Conservation (phyloP, 2,329 filamentous ascomycete species). For the Alternaria triticina region DNA sequence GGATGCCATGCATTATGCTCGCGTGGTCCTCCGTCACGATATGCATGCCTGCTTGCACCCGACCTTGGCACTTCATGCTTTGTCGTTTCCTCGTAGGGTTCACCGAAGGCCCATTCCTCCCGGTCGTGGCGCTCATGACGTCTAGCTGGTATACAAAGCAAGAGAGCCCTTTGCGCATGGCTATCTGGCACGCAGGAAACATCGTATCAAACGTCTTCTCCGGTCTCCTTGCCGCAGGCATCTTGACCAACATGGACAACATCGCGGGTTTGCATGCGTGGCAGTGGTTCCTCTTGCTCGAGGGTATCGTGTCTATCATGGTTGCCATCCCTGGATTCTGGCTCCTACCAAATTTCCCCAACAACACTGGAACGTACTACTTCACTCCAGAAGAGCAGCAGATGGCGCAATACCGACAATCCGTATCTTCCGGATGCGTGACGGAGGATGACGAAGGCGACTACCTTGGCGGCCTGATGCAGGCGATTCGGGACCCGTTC, state of each 20-base stretch:
- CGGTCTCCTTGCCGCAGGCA: constrained; percentile 54
- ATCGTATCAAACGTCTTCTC: constrained; percentile 56
- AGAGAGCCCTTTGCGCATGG: constrained; percentile 54
- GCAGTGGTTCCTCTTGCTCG: constrained; percentile 60
- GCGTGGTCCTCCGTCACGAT: constrained; percentile 52
- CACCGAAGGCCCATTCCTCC: constrained; percentile 49
- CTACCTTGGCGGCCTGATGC: constrained; percentile 43
- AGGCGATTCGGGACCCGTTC: constrained; percentile 47
- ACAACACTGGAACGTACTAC: constrained; percentile 18
- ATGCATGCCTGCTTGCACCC: constrained; percentile 51
- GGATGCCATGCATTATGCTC: constrained; percentile 50
- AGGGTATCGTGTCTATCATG: constrained; percentile 60
- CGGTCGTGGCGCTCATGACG: constrained; percentile 45
- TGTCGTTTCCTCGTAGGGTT: constrained; percentile 50
- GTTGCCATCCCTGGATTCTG: constrained; percentile 46
- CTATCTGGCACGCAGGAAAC: constrained; percentile 56
- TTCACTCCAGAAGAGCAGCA: constrained; percentile 17
- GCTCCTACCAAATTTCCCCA: constrained; percentile 42
- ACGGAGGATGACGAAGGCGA: constrained; percentile 43
- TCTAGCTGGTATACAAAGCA: constrained; percentile 58
- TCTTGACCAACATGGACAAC: constrained; percentile 55
- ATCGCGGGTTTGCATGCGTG: constrained; percentile 42
- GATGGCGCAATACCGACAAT: constrained; percentile 31
- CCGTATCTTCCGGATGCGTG: constrained; percentile 22
- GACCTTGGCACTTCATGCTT: constrained; percentile 41